phyloP scores from a whole-genome alignment of 1,139 yeast species.

The Eremothecium gossypii region DNA sequence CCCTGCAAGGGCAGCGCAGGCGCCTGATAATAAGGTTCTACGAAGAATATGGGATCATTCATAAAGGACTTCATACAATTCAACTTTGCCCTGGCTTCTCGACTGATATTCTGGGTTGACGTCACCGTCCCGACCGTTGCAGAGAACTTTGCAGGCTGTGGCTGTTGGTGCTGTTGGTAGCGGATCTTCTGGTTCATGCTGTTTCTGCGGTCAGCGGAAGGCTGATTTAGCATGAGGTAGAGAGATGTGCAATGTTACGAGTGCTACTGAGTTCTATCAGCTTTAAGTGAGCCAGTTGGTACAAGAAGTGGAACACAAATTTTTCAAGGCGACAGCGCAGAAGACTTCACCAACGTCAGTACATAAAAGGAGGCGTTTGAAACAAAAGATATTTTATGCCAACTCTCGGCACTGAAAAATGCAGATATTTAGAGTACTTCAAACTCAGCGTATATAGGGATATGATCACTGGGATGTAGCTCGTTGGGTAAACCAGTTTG shows the following conservation, averaged over 20 bases:
- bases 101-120: conserved; percentile 5
- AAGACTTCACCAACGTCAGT: not conserved
- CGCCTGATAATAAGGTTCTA: not conserved
- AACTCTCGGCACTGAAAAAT: not conserved
- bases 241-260: no score
- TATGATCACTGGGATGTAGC: conserved; percentile 87
- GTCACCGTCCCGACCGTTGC: conserved; percentile 1
- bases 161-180: conserved; percentile 7
- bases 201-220: no score
- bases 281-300: no score
- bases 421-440: conserved; percentile 33
- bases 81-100: conserved; percentile 20
- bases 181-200: not conserved
- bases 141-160: conserved; percentile 6
- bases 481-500: conserved; percentile 85
- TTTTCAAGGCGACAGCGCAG: not conserved
- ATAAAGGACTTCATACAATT: conserved; percentile 22
- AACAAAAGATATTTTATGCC: not conserved
- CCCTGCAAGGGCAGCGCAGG: not conserved
- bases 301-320: no score
- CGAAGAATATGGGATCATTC: conserved; percentile 21
- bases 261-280: no score
- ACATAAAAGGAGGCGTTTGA: not conserved
- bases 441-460: conserved; percentile 70
- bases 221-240: no score